Base-by-base conservation (phyloP, 306 rosid genomes). In the Vigna unguiculata region DNA sequence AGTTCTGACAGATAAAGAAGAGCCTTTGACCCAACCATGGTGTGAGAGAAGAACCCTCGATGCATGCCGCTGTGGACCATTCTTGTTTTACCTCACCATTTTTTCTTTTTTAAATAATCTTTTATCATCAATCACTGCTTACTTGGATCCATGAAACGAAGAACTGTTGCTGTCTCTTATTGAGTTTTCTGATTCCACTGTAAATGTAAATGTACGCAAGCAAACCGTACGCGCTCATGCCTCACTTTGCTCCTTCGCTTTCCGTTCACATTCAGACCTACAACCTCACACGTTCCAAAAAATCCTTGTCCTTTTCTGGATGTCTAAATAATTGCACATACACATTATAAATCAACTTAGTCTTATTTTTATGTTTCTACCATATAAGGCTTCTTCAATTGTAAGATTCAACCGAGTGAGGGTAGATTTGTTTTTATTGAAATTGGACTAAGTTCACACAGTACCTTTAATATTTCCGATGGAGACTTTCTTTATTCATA, bases 1-100 rank as follows among this genome's bases (percentile, higher is more conserved):
- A 53, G 38, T 40, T 71, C 66, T 79, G 67, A 80, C 78, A 79
- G 19, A 64, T 25, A 38, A 71, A 59, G 13, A 70, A 72, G 54
- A 64, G 21, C 2, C 5, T 53, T 79, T 79, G 83, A 79, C 83
- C 68, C 60, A 64, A 47, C 34, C 9, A 60, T n/a, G 0, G 38
- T 36, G 13, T 15, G 12, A 41, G 57, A 58, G 41, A 49, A 2
- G n/a, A n/a, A n/a, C n/a, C n/a, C n/a, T n/a, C n/a, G n/a, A n/a
- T 75, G 53, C 30, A 15, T 7, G 9, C 1, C 19, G 17, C 9
- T 15, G 16, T 51, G 80, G 80, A 60, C 43, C 32, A 28, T 28
- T 25, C 4, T 25, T 25, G 30, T 25, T 25, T 28, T 28, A 0
- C 28, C 28, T 25, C 28, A 25, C 47, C 2, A 8, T 8, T 8